Evolutionary conservation across 129 eudicot species (phyloP), one percentile per base, ranked within the genome.

Genomic region (Erigeron canadensis): DNA sequence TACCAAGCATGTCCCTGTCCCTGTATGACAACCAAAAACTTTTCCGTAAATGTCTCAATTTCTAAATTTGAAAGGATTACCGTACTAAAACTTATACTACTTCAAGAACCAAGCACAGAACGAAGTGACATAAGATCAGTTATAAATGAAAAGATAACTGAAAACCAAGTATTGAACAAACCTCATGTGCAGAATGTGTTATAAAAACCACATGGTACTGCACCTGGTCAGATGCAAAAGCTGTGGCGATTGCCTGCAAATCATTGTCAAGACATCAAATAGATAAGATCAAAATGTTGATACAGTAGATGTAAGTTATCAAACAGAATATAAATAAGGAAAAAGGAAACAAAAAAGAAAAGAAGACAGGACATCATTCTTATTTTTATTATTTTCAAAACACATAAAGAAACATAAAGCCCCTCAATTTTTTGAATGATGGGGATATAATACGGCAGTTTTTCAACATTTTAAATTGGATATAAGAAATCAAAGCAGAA

Each of bases 111-210:
- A 44, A 18, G 16, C 19, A 71, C 54, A 43, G 6, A 62, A 8
- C 53, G 47, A 50, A 51, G 28, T 9, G 19, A 51, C 65, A 65
- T 51, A 11, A 74, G 51, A 16, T 63, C 46, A 65, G 34, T 22
- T 48, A 48, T 34, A 66, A 11, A 15, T 39, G 45, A n/a, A 53
- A 47, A 50, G 10, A 61, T 60, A 38, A 60, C 39, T 28, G 58
- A 53, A 17, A 17, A 53, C 23, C 58, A 50, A n/a, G 70, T 59
- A 71, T 21, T 68, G 58, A 16, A 69, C 73, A 71, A 69, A 91
- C 97, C 93, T 95, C 76, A 64, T 90, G 99, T 22, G 91, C 97
- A 16, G 97, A 84, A 85, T 95, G 99, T 42, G 96, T 88, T 57
- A 90, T 74, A 64, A 95, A 87, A 43, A 71, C 59, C 57, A 95